A percentile compares a stretch with the other conserved stretches of the same genome.
These are phyloP conservation scores for Coemansia sp. DNA, from an alignment of 192 early-diverging fungal species.

Conservation along the genomic window DNA sequence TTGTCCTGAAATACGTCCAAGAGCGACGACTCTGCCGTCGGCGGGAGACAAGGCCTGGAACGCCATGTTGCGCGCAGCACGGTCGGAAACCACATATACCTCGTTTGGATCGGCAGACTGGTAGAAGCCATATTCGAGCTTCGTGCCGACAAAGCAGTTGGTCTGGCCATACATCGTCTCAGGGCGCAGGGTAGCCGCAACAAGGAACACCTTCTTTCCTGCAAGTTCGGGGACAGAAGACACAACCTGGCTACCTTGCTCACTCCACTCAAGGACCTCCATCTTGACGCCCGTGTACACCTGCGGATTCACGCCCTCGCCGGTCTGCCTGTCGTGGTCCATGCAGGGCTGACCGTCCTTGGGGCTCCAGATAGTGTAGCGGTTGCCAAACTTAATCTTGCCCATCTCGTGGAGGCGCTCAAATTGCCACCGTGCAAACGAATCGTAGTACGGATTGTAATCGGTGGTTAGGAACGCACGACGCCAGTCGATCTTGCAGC, in stretches of 20 bases:
- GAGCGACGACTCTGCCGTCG: conserved; percentile 66
- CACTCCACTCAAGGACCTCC: conserved; percentile 70
- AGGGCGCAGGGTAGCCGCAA: conserved; percentile 94
- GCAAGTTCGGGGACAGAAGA: conserved; percentile 58
- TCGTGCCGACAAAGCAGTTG: conserved; percentile 95
- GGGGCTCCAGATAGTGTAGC: conserved; percentile 96
- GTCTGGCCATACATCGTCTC: conserved; percentile 99
- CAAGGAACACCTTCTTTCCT: conserved; percentile 81
- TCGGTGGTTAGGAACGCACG: conserved; percentile 98
- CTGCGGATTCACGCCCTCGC: conserved; percentile 91
- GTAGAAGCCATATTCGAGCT: conserved; percentile 89
- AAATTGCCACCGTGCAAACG: conserved; percentile 98
- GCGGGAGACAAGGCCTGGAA: conserved; percentile 82
- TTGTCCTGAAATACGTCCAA: conserved; percentile 75
- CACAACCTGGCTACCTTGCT: conserved; percentile 47
- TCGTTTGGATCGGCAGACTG: conserved; percentile 68
- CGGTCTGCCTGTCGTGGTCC: conserved; percentile 95
- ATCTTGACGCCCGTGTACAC: conserved; percentile 98
- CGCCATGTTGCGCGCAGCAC: conserved; percentile 97
- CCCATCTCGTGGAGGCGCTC: conserved; percentile 73
- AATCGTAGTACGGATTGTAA: conserved; percentile 97
- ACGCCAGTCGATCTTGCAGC: conserved; percentile 90
- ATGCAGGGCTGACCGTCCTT: conserved; percentile 97
- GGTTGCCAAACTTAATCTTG: conserved; percentile 94
- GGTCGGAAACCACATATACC: conserved; percentile 86